Conservation (phyloP, 805 yeast species). For the Candida silvicultrix region DNA sequence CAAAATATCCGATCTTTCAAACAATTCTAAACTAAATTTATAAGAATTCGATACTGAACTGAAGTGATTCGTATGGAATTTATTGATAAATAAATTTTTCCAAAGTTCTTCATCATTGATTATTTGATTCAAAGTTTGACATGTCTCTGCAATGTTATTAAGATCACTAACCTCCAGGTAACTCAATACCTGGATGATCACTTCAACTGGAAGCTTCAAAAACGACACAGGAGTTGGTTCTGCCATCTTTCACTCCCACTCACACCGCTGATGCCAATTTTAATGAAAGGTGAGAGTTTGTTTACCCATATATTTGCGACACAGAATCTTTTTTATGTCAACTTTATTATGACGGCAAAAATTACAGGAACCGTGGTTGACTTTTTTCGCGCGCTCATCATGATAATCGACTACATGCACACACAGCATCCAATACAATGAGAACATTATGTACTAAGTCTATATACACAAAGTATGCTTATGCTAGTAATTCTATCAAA, state of each 20-base stretch:
- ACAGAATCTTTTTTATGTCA: too few relatives aligned
- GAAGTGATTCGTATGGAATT: constrained; percentile 24
- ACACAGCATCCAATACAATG: too few relatives aligned
- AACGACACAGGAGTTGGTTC: not conserved
- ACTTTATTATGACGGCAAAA: too few relatives aligned
- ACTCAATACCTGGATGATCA: constrained; percentile 28
- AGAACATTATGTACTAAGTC: too few relatives aligned
- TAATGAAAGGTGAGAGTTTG: too few relatives aligned
- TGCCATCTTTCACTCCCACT: too few relatives aligned
- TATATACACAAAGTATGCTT: not conserved
- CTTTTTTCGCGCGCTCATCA: not conserved
- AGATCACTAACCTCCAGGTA: constrained; percentile 31
- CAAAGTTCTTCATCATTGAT: constrained; percentile 35
- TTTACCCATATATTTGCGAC: too few relatives aligned
- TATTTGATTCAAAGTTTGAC: constrained; percentile 21
- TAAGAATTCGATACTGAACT: constrained; percentile 30
- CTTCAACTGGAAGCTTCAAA: constrained; percentile 28
- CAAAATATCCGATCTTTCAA: constrained; percentile 21
- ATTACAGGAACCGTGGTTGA: too few relatives aligned
- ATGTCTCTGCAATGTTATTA: constrained; percentile 24
- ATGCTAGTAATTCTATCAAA: not conserved
- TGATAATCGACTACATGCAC: too few relatives aligned
- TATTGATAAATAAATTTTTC: constrained; percentile 30
- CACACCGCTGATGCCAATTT: too few relatives aligned
- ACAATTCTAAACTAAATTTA: constrained; percentile 28